A percentile compares a stretch with the other conserved stretches of the same genome.
phyloP scores from a whole-genome alignment of 2,329 filamentous ascomycete species.

The Ophiostoma pallidulum region DNA sequence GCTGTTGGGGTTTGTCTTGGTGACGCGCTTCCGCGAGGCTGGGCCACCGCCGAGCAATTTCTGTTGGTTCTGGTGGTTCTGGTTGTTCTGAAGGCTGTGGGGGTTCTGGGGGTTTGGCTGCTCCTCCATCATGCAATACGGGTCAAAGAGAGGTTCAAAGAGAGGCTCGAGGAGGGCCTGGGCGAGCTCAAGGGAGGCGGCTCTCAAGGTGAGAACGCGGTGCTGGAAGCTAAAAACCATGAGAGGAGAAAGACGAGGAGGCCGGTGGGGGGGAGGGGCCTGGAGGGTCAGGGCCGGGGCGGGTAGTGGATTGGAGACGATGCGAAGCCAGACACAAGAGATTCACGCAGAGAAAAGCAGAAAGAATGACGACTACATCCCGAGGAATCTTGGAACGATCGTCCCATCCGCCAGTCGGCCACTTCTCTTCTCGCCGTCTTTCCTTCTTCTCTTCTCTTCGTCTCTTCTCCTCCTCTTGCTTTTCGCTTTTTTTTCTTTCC shows the following conservation, averaged over 20 bases:
- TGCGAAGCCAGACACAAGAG: too few relatives aligned
- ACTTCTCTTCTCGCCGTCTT: not conserved
- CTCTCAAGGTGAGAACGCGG: too few relatives aligned
- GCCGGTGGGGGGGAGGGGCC: not conserved
- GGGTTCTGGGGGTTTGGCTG: not conserved
- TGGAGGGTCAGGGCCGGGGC: too few relatives aligned
- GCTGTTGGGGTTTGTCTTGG: not conserved
- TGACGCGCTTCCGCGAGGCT: slow-evolving; percentile 2
- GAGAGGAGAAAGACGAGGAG: not conserved
- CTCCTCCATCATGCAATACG: not conserved
- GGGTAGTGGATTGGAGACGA: too few relatives aligned
- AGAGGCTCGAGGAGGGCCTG: not conserved
- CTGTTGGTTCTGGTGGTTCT: not conserved
- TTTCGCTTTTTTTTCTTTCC: not conserved
- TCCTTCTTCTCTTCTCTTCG: not conserved
- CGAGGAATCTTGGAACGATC: not conserved
- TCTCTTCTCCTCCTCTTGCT: not conserved
- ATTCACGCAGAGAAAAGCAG: too few relatives aligned
- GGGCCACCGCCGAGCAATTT: not conserved
- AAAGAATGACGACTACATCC: not conserved
- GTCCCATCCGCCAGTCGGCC: not conserved
- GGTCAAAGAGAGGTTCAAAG: not conserved
- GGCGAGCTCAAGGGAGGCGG: not conserved
- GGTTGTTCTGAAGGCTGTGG: not conserved
- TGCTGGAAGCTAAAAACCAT: not conserved